phyloP scores from a whole-genome alignment of 2,329 filamentous ascomycete genomes.

The Teratosphaeria pseudoeucalypti region DNA sequence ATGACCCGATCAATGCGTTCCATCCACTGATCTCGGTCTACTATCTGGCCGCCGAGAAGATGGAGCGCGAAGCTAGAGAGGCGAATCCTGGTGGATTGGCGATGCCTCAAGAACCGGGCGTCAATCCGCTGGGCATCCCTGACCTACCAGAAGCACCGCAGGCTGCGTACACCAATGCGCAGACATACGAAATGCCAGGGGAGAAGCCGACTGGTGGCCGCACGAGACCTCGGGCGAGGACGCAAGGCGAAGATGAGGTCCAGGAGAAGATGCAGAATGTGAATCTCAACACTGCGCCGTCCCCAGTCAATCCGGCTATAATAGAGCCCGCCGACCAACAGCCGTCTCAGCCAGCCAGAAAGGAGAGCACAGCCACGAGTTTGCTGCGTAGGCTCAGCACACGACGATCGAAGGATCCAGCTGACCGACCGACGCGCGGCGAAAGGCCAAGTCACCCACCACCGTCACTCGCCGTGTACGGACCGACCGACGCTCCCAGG shows the following conservation, averaged over 20 bases:
- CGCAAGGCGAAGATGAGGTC: conserved; percentile 88
- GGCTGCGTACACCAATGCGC: conserved; percentile 78
- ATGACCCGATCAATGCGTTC: conserved; percentile 85
- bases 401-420: conserved; percentile 56
- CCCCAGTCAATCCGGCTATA: conserved; percentile 32
- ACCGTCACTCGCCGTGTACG: conserved; percentile 71
- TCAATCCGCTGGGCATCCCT: conserved; percentile 50
- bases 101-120: conserved; percentile 46
- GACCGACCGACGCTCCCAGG: conserved; percentile 60
- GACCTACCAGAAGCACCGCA: conserved; percentile 66
- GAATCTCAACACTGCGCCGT: conserved; percentile 47
- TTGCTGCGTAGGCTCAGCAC: conserved; percentile 87
- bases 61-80: conserved; percentile 61
- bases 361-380: conserved; percentile 77
- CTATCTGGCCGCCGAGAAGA: conserved; percentile 90
- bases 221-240: conserved; percentile 74
- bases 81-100: conserved; percentile 49
- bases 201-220: conserved; percentile 78
- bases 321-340: conserved; percentile 27
- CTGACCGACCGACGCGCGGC: conserved; percentile 38
- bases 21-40: conserved; percentile 89
- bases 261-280: conserved; percentile 61
- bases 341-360: conserved; percentile 51
- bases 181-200: conserved; percentile 76
- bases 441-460: conserved; percentile 56